Evolutionary conservation across 768 basidiomycete genomes (phyloP), one percentile per base, ranked within the genome.

Genomic region (Lentinula detonsa): DNA sequence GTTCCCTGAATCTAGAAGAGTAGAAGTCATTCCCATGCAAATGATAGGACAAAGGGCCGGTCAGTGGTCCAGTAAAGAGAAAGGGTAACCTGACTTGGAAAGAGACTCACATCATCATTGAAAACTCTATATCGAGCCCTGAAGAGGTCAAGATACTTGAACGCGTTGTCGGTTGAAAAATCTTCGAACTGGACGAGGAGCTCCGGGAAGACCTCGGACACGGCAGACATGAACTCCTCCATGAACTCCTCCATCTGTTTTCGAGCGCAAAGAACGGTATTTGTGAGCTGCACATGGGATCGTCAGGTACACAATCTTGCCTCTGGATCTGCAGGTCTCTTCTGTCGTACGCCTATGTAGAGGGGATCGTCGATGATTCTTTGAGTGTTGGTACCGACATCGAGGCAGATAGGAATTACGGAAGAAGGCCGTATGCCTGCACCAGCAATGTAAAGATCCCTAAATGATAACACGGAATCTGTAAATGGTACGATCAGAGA

Each of bases 91-190:
- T 18, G 46, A 52, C 28, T 48, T 57, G 62, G 53, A 59, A 61
- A 43, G 43, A 64, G 60, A 72, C 85, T 64, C 57, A 89, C 87
- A 72, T 91, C 88, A 65, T 90, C 88, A 66, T 88, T 89, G 76
- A 88, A 88, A 61, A 84, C 81, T 59, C 78, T 77, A 69, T 86
- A 84, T 50, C 76, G 75, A 46, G 79, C 67, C 54, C 84, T 78
- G 74, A 85, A 88, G 64, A 80, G 75, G 42, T 84, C 83, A 37
- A 91, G 80, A 71, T 88, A 88, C 51, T 81, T 76, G 77, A 91
- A 91, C 2, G 90, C 90, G 56, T 88, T 87, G 68, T 91, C 85
- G 1, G 88, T 90, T 55, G 87, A 86, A 69, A 89, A 92, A 68
- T 91, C 85, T 64, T 87, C 86, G 63, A 87, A 90, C 61, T 90